Evolutionary conservation across 2,329 filamentous ascomycete genomes (phyloP).

Genomic region (Curvularia hawaiiensis): DNA sequence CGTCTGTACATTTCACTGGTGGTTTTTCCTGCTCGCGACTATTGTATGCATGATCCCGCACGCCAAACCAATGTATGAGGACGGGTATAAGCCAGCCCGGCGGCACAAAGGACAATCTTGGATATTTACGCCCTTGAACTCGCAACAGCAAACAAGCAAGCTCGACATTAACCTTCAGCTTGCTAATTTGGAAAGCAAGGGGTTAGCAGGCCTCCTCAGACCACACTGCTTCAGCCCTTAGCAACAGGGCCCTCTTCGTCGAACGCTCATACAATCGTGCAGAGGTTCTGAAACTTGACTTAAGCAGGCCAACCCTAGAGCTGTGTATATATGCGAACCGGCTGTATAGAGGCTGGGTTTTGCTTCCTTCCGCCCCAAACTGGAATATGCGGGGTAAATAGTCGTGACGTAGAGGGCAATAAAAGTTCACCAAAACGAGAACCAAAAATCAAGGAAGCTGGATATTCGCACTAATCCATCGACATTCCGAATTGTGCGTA

Average conservation of each 20-base stretch:
- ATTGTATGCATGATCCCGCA: slow-evolving; percentile 9
- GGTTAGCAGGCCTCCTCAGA: background rate
- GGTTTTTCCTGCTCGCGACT: slow-evolving; percentile 4
- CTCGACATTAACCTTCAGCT: background rate
- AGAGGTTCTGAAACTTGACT: background rate
- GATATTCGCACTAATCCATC: background rate
- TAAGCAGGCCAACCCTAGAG: background rate
- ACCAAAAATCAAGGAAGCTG: background rate
- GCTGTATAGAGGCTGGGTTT: background rate
- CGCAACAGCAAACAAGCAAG: background rate
- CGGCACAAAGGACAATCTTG: background rate
- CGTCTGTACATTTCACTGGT: background rate
- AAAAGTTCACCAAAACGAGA: background rate
- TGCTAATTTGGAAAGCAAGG: background rate
- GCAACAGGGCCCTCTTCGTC: background rate
- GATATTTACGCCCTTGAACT: background rate
- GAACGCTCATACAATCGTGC: background rate
- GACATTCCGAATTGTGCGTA: background rate
- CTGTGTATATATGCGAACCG: background rate
- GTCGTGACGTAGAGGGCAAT: slow-evolving; percentile 4
- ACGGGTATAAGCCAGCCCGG: background rate
- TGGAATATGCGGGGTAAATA: background rate
- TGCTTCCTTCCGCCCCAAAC: background rate
- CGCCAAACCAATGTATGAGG: slow-evolving; percentile 3
- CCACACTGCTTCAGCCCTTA: background rate